Base-by-base conservation (phyloP, 768 basidiomycete species). In the Lyophyllum decastes region DNA sequence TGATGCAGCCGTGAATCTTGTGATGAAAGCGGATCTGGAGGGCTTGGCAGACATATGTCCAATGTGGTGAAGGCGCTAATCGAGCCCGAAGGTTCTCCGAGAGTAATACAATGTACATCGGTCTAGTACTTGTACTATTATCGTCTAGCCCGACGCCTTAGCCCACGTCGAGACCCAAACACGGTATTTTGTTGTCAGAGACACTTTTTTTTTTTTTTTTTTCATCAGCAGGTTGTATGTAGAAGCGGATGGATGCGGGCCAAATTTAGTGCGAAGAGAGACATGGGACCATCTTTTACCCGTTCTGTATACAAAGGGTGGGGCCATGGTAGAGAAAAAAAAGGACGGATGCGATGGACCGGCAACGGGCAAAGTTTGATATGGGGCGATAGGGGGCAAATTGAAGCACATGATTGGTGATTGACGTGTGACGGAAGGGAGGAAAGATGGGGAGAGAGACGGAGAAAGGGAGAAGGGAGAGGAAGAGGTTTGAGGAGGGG, bases 311-410 rank as follows among this genome's bases (percentile, higher is more conserved):
- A 19, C 2, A 41, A 10, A n/a, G 40, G n/a, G 40, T 41, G 40
- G 40, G 16, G 35, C 35, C 3, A 16, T 9, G 16, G 35, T 8
- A 41, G n/a, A 19, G n/a, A 41, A n/a, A 19, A 19, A 41, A 41
- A 4, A 4, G n/a, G n/a, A 41, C 6, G 17, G 40, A n/a, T 4
- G 35, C 11, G 35, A 38, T 38, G 35, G 14, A 16, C 35, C 35
- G 35, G 35, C 35, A 38, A 10, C 30, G 14, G 35, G 33, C 19
- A 38, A 35, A 11, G 49, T 51, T 51, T 51, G 49, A 51, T 51
- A 22, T 22, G 49, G 27, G 46, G 49, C 49, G 49, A 51, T 51
- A 51, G 49, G 49, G 49, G 49, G 49, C 34, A 51, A 21, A 24
- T 24, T 2, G 22, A 17, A 40, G 49, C 49, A 51, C 49, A 51